Evolutionary conservation across 805 yeast species (phyloP), one percentile per base, ranked within the genome.

Genomic region (Spathaspora gorwiae): DNA sequence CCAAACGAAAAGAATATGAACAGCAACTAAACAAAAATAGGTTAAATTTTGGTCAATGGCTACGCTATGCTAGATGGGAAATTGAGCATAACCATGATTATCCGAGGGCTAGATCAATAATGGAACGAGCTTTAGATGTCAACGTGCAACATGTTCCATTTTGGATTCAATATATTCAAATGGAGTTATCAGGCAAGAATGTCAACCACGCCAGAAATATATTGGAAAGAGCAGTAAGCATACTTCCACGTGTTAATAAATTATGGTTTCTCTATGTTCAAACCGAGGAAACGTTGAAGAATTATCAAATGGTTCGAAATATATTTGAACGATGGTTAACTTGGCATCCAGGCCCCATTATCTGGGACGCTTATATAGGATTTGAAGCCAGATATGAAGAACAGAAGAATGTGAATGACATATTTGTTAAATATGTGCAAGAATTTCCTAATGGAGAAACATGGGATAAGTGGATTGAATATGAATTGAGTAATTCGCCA

Each of bases 1-100:
- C 90, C 26, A 88, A 86, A 54, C 70, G 99, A 48, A 75, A 78
- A 31, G 96, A 87, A 53, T 92, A 73, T 60, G 98, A 94, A 64
- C 83, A 83, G 52, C 95, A 90, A n/a, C 66, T 94, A 43, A 80
- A 94, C 54, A 76, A 94, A 53, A 92, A 92, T 60, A 69, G 96
- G 47, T 76, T 84, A 32, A 90, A 89, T 56, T 73, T 78, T 56
- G 84, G 88, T 1, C 96, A 90, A 60, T 94, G 98, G 97, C 74
- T 88, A 60, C 72, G 97, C 45, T 94, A 92, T 62, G 98, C 97
- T 0, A 78, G 77, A 47, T 88, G 90, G 79, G 99, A 92, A 63
- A 61, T 83, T 4, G 85, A 84, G 5, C 64, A 67, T 47, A 92
- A 87, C 54, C 84, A 81, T 48, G 96, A 92, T 56, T 73, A 78